A percentile compares a stretch with the other conserved stretches of the same genome.
Conservation (phyloP, 352 stramenopile species). For the Globisporangium megalacanthum region DNA sequence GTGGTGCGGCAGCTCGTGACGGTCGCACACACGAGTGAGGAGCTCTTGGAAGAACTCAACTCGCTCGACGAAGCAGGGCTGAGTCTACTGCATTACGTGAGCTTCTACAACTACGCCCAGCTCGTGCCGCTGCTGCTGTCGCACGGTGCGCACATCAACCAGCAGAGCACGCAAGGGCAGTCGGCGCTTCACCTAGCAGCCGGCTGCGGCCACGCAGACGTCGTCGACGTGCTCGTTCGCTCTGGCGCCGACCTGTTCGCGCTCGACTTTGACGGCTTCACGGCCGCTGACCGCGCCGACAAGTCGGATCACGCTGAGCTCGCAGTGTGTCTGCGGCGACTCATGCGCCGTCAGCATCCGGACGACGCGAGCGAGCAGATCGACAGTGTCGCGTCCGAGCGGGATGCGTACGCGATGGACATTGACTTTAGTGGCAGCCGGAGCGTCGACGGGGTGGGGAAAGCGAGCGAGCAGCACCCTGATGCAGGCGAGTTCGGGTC, state of each 20-base stretch:
- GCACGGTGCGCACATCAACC: conserved; percentile 80
- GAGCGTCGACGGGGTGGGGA: conserved; percentile 14
- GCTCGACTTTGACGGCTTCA: conserved; percentile 70
- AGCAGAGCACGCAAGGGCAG: conserved; percentile 78
- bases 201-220: conserved; percentile 61
- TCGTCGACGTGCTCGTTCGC: conserved; percentile 60
- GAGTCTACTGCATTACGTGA: conserved; percentile 87
- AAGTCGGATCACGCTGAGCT: conserved; percentile 60
- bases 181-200: conserved; percentile 80
- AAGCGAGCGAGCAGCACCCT: background rate
- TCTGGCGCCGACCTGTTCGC: conserved; percentile 53
- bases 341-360: conserved; percentile 24
- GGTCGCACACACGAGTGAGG: conserved; percentile 69
- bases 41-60: conserved; percentile 83
- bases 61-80: conserved; percentile 82
- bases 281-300: conserved; percentile 66
- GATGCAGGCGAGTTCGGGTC: conserved; percentile 10
- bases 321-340: conserved; percentile 31
- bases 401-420: conserved; percentile 34
- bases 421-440: conserved; percentile 32
- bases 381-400: background rate
- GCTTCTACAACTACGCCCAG: conserved; percentile 85
- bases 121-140: conserved; percentile 73
- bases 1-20: conserved; percentile 79
- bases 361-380: background rate